phyloP scores from a whole-genome alignment of 495 filamentous ascomycete genomes.

The Beverwykella pulmonaria region DNA sequence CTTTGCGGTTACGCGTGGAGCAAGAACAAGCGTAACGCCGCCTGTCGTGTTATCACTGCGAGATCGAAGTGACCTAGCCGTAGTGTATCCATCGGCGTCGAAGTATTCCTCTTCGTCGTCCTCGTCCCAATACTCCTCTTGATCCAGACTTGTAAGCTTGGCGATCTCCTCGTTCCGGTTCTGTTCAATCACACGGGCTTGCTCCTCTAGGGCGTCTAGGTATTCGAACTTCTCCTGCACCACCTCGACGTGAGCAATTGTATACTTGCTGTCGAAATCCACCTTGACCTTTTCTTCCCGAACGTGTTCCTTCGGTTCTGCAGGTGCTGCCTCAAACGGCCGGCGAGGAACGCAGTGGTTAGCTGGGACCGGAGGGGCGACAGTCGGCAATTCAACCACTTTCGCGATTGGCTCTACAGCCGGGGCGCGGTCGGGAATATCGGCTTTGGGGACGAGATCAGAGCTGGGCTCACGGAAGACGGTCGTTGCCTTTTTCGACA shows the following conservation, averaged over 20 bases:
- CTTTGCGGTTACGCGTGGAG: slow-evolving; percentile 66
- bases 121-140: slow-evolving; percentile 76
- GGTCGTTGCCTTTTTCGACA: slow-evolving; percentile 62
- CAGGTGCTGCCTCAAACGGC: neutral
- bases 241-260: neutral
- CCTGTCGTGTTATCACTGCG: slow-evolving; percentile 81
- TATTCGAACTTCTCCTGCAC: slow-evolving; percentile 34
- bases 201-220: slow-evolving; percentile 39
- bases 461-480: slow-evolving; percentile 65
- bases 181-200: slow-evolving; percentile 36
- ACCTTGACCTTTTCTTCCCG: slow-evolving; percentile 19
- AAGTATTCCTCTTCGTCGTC: slow-evolving; percentile 76
- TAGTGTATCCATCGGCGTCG: slow-evolving; percentile 81
- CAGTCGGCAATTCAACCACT: neutral
- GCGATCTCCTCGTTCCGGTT: slow-evolving; percentile 38
- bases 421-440: slow-evolving; percentile 2
- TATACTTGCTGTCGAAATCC: neutral
- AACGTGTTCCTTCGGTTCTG: slow-evolving; percentile 2
- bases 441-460: slow-evolving; percentile 10
- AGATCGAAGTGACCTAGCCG: slow-evolving; percentile 70
- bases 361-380: neutral
- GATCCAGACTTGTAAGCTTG: slow-evolving; percentile 38
- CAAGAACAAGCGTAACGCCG: slow-evolving; percentile 70
- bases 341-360: neutral
- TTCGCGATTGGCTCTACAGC: neutral